These are phyloP conservation scores for Gynostemma pentaphyllum DNA, from an alignment of 306 rosid species.

Conservation along the genomic window DNA sequence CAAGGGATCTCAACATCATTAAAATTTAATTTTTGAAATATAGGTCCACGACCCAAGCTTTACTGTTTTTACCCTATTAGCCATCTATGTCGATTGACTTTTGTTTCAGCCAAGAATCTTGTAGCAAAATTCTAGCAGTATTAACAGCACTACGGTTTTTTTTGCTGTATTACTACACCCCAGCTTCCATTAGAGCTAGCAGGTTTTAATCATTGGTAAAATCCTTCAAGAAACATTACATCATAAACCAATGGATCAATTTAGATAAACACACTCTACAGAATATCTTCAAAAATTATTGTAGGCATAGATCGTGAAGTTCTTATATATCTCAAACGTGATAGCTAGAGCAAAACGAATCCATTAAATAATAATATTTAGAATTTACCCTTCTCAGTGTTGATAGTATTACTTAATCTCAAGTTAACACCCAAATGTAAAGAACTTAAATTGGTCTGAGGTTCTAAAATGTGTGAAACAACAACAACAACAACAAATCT, in stretches of 20 bases:
- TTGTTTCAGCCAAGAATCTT: too few species aligned
- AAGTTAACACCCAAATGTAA: background rate
- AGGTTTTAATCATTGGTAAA: background rate
- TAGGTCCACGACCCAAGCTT: too few species aligned
- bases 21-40: too few species aligned
- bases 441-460: background rate
- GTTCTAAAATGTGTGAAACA: background rate
- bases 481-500: background rate
- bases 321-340: background rate
- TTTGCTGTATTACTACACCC: too few species aligned
- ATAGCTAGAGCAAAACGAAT: background rate
- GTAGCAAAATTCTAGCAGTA: too few species aligned
- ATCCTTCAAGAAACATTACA: background rate
- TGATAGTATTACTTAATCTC: background rate
- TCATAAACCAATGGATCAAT: background rate
- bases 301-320: background rate
- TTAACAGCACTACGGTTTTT: too few species aligned
- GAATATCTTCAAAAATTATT: background rate
- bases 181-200: background rate
- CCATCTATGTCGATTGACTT: too few species aligned
- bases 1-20: too few species aligned
- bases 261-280: background rate
- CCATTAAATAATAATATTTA: background rate
- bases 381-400: background rate
- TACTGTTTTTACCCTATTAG: too few species aligned